Base-by-base conservation (phyloP, 208 protist species). In the Novymonas esmeraldas region DNA sequence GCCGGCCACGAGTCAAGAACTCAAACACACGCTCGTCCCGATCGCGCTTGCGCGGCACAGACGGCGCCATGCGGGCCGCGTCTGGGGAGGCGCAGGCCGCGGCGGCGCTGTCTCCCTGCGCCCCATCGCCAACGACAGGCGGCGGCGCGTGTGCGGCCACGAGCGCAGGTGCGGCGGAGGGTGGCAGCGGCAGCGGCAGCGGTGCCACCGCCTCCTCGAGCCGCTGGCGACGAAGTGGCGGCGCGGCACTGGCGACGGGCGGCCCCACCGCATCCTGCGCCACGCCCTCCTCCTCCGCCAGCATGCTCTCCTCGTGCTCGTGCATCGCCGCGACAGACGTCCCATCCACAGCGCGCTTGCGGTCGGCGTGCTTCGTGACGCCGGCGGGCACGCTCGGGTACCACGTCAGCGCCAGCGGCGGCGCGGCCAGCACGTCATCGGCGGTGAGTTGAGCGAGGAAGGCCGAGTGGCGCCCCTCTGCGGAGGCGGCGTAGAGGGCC, bases 351-450 rank as follows among this genome's bases (percentile, higher is more conserved):
- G 34, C 11, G n/a, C 70, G 76, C 64, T 78, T 79, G 24, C 69
- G 65, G 1, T 72, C 67, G 5, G 58, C 51, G 34, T 64, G 62
- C 38, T 33, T 45, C 1, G 68, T 69, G 3, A 56, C 48, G 1
- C 42, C 63, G 1, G 57, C 11, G 0, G 56, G 59, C 28, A 67
- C 64, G 9, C 18, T 13, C 29, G 72, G 72, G 56, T 84, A 76
- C 78, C 78, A 84, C n/a, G 63, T 79, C 36, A 84, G 58, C 42
- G 73, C 74, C 18, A 84, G 56, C 42, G 78, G 78, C 29, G 58
- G 42, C 9, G 78, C 64, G 16, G 77, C 77, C 26, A 82, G 66
- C n/a, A 82, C 58, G 31, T 78, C 77, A 4, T 70, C 67, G 3
- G 77, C 48, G 2, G 77, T 82, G 44, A 82, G 67, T 50, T 65